Conservation (phyloP, 2,329 filamentous ascomycete species). For the Xylariaceae sp. region DNA sequence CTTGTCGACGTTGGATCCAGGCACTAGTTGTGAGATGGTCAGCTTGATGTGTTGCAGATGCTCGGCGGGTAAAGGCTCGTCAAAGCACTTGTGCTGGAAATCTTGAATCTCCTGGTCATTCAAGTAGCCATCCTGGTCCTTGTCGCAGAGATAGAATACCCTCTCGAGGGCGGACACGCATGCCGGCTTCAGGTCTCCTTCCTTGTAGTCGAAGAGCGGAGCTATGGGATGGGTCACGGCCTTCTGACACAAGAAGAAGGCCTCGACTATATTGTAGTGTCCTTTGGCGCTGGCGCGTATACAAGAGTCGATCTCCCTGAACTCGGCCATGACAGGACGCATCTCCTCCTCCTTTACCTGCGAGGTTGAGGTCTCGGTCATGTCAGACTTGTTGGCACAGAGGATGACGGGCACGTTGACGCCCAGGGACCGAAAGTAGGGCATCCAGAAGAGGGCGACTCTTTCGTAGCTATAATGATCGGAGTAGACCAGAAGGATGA, state of each 20-base stretch:
- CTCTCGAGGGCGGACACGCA: slow-evolving; percentile 79
- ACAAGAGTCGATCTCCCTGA: slow-evolving; percentile 97
- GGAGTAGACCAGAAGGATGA: slow-evolving; percentile 92
- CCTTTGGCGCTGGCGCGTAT: slow-evolving; percentile 90
- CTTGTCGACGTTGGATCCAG: slow-evolving; percentile 52
- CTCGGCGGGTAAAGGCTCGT: slow-evolving; percentile 71
- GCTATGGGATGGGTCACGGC: slow-evolving; percentile 96
- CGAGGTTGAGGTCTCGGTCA: slow-evolving; percentile 66
- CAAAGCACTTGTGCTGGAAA: slow-evolving; percentile 88
- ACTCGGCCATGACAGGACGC: slow-evolving; percentile 96
- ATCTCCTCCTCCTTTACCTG: slow-evolving; percentile 95
- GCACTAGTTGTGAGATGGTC: slow-evolving; percentile 65
- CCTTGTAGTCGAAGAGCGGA: slow-evolving; percentile 94
- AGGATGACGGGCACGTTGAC: slow-evolving; percentile 97
- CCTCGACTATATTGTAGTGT: slow-evolving; percentile 89
- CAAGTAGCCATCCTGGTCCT: slow-evolving; percentile 88
- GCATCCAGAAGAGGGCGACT: slow-evolving; percentile 96
- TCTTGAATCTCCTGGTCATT: slow-evolving; percentile 85
- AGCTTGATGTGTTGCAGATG: slow-evolving; percentile 89
- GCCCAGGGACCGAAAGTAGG: slow-evolving; percentile 93
- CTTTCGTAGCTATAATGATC: slow-evolving; percentile 99
- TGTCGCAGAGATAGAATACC: slow-evolving; percentile 94
- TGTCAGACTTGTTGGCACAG: slow-evolving; percentile 95
- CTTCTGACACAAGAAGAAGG: slow-evolving; percentile 97
- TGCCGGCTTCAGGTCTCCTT: slow-evolving; percentile 77